These are phyloP conservation scores for Sinapis alba DNA, from an alignment of 441 rosid genomes.

Conservation along the genomic window DNA sequence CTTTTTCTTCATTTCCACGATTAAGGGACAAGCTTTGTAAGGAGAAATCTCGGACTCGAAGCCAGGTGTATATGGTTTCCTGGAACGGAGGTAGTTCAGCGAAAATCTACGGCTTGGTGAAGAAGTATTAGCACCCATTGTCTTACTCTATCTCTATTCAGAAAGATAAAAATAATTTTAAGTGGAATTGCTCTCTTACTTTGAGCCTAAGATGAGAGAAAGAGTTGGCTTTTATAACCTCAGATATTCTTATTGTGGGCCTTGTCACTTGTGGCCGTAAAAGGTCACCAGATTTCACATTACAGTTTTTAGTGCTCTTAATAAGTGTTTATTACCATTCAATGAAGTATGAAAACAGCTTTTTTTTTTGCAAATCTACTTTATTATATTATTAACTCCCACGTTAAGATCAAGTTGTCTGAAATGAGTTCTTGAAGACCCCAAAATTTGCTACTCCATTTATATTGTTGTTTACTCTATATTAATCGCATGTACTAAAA, in stretches of 20 bases:
- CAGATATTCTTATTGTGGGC: background rate
- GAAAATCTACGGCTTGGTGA: conserved; percentile 2
- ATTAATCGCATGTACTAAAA: background rate
- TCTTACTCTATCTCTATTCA: background rate
- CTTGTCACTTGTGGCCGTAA: background rate
- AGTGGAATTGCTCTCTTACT: conserved; percentile 18
- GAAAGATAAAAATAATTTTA: conserved; percentile 14
- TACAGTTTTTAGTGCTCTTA: background rate
- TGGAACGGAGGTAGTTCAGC: background rate
- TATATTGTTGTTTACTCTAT: conserved; percentile 1
- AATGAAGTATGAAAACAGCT: background rate
- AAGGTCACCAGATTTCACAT: background rate
- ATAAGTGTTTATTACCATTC: background rate
- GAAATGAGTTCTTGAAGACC: background rate
- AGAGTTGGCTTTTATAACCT: conserved; percentile 7
- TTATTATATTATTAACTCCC: background rate
- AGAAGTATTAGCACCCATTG: conserved; percentile 44
- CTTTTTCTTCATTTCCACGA: conserved; percentile 52
- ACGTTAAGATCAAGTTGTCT: background rate
- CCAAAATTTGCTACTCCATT: background rate
- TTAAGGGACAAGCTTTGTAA: conserved; percentile 12
- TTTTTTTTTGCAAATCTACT: background rate
- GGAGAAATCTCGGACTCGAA: conserved; percentile 19
- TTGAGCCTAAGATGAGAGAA: conserved; percentile 6
- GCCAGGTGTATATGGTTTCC: conserved; percentile 29